Evolutionary conservation across 2,329 filamentous ascomycete genomes (phyloP), one percentile per base, ranked within the genome.

Genomic region (Cordyceps cateniannulata): DNA sequence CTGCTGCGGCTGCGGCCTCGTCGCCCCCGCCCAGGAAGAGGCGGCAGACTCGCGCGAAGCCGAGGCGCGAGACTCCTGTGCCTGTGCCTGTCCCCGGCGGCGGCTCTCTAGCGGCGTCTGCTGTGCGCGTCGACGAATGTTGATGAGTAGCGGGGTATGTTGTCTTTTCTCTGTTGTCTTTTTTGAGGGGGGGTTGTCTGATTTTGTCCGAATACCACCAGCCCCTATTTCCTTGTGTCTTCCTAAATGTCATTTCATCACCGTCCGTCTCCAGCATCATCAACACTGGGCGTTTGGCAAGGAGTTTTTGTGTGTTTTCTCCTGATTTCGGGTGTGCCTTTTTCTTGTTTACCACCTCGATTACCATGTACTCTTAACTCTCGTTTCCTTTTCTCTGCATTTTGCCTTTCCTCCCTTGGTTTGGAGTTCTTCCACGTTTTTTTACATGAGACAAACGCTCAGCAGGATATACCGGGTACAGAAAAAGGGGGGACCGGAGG

Each of bases 341-440:
- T 42, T 22, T 45, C 24, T 18, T 22, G n/a, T 7, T 55, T 29
- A 12, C 12, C 25, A 22, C 32, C 16, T 27, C 25, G 14, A 59
- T 59, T 45, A 44, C 51, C 49, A 47, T 60, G 49, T 60, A 52
- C 59, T 61, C 44, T 56, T 56, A 44, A n/a, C 44, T 20, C 16
- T n/a, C 27, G 47, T 27, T 12, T 48, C 47, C 1, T 40, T 18
- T 10, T 9, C 10, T 27, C 8, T n/a, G 9, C 12, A 25, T 32
- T 18, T 53, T 32, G 16, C 22, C 27, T 53, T 51, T 47, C 9
- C 12, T 12, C 32, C 9, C 14, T 12, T 47, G 18, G 22, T 7
- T 27, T 10, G 12, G 20, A 14, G 10, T 20, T 20, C 16, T 24
- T 22, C 18, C 18, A 12, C 8, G 18, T 47, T 22, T 47, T 47